Percentiles rank a stretch among this genome's conserved stretches.
Conservation (phyloP, 129 eudicot genomes). For the Logfia minima region DNA sequence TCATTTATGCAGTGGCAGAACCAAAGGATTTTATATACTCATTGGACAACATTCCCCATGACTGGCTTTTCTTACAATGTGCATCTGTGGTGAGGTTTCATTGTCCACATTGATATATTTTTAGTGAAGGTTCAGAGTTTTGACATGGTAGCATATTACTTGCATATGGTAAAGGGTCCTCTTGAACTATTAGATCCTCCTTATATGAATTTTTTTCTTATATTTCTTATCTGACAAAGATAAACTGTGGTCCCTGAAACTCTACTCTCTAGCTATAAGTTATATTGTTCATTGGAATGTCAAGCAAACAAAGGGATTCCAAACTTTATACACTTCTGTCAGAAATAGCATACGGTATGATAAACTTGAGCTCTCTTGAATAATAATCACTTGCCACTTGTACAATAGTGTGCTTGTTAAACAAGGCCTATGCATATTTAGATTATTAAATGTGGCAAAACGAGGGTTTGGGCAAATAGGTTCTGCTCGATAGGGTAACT, state of each 20-base stretch:
- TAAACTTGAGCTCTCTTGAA: neutral
- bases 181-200: neutral
- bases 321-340: neutral
- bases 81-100: slow-evolving; percentile 80
- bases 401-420: neutral
- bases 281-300: neutral
- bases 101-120: slow-evolving; percentile 9
- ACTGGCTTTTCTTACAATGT: slow-evolving; percentile 98
- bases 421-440: neutral
- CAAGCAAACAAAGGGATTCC: slow-evolving; percentile 4
- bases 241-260: slow-evolving; percentile 10
- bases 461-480: neutral
- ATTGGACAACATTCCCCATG: slow-evolving; percentile 92
- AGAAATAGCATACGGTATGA: neutral
- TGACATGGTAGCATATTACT: neutral
- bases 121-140: slow-evolving; percentile 6
- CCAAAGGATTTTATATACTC: slow-evolving; percentile 80
- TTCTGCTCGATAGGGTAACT: neutral
- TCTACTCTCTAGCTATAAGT: neutral
- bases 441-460: neutral
- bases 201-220: neutral
- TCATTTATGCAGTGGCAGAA: slow-evolving; percentile 69
- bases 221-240: slow-evolving; percentile 10
- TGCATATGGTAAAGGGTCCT: neutral
- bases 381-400: neutral